A percentile compares a stretch with the other conserved stretches of the same genome.
phyloP scores from a whole-genome alignment of 1,284 basidiomycete species.

The Rhizoctonia solani region DNA sequence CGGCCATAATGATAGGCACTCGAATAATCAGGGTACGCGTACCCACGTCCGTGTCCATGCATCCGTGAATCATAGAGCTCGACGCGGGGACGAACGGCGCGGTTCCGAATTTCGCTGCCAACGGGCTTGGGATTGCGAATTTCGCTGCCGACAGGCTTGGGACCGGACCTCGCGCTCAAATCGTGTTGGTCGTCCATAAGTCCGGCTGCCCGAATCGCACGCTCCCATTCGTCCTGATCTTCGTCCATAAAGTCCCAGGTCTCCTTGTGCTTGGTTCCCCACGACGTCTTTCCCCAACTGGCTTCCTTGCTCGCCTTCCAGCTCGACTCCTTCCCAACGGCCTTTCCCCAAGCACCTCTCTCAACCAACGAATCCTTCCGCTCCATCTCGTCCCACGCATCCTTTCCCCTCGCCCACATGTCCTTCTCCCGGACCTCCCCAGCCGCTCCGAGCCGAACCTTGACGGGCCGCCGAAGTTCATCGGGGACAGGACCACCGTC shows the following conservation, averaged over 20 bases:
- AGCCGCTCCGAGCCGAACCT: background rate
- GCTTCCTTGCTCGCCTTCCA: background rate
- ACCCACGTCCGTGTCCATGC: background rate
- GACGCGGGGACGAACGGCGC: background rate
- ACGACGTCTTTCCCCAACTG: slow-evolving; percentile 5
- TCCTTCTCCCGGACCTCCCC: slow-evolving; percentile 8
- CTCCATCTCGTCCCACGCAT: too few species aligned
- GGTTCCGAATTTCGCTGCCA: background rate
- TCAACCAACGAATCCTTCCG: too few species aligned
- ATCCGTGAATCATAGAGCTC: slow-evolving; percentile 24
- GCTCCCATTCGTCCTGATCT: too few species aligned
- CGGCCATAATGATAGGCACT: too few species aligned
- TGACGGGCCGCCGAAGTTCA: slow-evolving; percentile 22
- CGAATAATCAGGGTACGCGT: slow-evolving; percentile 1
- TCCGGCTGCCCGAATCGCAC: too few species aligned
- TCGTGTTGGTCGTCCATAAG: too few species aligned
- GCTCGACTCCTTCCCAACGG: background rate
- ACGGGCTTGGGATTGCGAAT: too few species aligned
- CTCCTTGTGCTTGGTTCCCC: too few species aligned
- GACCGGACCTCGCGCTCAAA: too few species aligned
- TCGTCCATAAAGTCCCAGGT: too few species aligned
- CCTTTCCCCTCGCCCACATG: too few species aligned
- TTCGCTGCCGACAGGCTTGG: too few species aligned
- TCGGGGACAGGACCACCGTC: slow-evolving; percentile 32
- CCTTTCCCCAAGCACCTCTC: background rate